phyloP scores from a whole-genome alignment of 495 filamentous ascomycete genomes.

The Aspergillus steynii region DNA sequence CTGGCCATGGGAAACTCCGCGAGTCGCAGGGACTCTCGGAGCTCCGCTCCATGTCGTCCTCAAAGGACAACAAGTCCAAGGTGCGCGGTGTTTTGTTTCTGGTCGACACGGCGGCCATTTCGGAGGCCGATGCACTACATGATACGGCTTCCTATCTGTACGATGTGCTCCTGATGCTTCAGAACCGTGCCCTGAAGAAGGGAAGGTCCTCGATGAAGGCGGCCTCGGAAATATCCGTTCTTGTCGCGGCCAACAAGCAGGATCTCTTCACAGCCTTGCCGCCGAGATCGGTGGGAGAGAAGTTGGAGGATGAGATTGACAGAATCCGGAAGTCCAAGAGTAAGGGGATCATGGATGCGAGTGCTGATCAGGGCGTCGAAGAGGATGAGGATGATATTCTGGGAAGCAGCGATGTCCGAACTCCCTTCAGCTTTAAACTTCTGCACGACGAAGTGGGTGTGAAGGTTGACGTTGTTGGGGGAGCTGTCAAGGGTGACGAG shows the following conservation, averaged over 20 bases:
- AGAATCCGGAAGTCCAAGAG: conserved; percentile 74
- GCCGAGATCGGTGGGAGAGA: conserved; percentile 68
- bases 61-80: conserved; percentile 51
- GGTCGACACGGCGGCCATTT: conserved; percentile 77
- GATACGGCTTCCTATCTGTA: conserved; percentile 80
- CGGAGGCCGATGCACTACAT: conserved; percentile 55
- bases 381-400: conserved; percentile 80
- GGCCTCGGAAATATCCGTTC: conserved; percentile 64
- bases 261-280: conserved; percentile 94
- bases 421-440: conserved; percentile 73
- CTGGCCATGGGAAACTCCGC: conserved; percentile 92
- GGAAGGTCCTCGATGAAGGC: conserved; percentile 53
- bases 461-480: conserved; percentile 74
- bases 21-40: conserved; percentile 46
- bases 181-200: conserved; percentile 65
- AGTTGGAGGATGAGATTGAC: conserved; percentile 79
- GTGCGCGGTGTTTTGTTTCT: conserved; percentile 82
- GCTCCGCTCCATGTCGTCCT: conserved; percentile 41
- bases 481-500: conserved; percentile 71
- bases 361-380: conserved; percentile 56
- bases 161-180: conserved; percentile 77
- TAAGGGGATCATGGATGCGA: conserved; percentile 75
- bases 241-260: conserved; percentile 91
- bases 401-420: conserved; percentile 70
- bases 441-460: conserved; percentile 78